Conservation (phyloP, 257 asterid genomes). For the Nicotiana undulata region DNA sequence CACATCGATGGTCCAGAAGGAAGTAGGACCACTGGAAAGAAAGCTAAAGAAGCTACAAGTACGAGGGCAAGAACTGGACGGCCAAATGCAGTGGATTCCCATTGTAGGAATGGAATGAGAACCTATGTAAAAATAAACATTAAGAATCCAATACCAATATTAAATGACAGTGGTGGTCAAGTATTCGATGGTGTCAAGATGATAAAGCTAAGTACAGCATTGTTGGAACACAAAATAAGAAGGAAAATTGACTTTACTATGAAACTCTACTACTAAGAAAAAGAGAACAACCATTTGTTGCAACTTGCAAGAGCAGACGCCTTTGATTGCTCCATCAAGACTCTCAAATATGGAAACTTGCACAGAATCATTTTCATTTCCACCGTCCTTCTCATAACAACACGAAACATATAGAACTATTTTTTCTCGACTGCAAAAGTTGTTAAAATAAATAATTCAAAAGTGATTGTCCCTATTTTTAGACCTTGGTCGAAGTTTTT, state of each 20-base stretch:
- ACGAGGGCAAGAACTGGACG: constrained; percentile 74
- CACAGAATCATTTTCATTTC: not conserved
- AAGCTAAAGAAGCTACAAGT: constrained; percentile 71
- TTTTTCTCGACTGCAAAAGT: not conserved
- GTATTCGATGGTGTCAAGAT: not conserved
- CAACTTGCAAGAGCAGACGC: not conserved
- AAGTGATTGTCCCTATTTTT: not conserved
- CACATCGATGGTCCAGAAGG: constrained; percentile 99
- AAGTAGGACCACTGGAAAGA: constrained; percentile 72
- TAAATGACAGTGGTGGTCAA: too few relatives aligned
- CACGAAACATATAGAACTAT: not conserved
- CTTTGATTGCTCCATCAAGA: not conserved
- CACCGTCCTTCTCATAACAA: not conserved
- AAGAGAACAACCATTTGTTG: not conserved
- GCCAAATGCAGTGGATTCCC: constrained; percentile 94
- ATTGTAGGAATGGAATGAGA: constrained; percentile 64
- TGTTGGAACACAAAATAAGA: not conserved
- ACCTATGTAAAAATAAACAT: constrained; percentile 31
- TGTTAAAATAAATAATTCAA: too few relatives aligned
- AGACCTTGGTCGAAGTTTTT: not conserved
- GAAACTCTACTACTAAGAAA: not conserved
- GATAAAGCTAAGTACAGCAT: not conserved
- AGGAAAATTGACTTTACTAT: not conserved
- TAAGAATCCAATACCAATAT: not conserved
- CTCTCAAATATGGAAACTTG: not conserved